phyloP scores from a whole-genome alignment of 1,284 basidiomycete genomes.

The Flammula alnicola region DNA sequence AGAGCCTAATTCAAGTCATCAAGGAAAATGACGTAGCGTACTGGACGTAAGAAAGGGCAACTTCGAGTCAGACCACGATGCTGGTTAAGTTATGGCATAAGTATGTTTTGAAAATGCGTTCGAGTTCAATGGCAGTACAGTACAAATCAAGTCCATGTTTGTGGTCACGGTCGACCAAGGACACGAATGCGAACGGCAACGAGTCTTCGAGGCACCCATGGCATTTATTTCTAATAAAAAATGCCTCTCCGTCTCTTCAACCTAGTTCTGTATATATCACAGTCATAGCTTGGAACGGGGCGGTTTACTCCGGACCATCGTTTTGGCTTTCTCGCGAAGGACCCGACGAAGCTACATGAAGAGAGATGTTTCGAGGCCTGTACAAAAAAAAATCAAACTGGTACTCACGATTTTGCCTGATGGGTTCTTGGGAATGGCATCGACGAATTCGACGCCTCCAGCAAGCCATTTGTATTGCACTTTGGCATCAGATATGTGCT shows the following conservation, averaged over 20 bases:
- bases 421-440: constrained; percentile 74
- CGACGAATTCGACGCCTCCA: constrained; percentile 71
- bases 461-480: constrained; percentile 71
- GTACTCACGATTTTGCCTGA: constrained; percentile 65
- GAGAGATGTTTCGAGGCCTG: not conserved
- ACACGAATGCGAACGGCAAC: too few species aligned
- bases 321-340: constrained; percentile 43
- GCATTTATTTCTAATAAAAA: too few species aligned
- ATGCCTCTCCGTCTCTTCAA: not conserved
- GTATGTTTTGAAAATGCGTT: too few species aligned
- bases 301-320: constrained; percentile 12
- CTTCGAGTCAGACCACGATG: too few species aligned
- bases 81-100: too few species aligned
- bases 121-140: too few species aligned
- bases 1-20: too few species aligned
- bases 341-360: constrained; percentile 43
- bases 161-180: too few species aligned
- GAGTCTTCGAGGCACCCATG: too few species aligned
- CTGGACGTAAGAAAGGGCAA: too few species aligned
- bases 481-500: constrained; percentile 77
- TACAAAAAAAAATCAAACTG: constrained; percentile 17
- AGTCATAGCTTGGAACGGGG: constrained; percentile 24
- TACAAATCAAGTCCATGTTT: too few species aligned
- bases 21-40: too few species aligned
- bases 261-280: not conserved